Evolutionary conservation across 768 basidiomycete species (phyloP).

Genomic region (Boletellus emodensis): DNA sequence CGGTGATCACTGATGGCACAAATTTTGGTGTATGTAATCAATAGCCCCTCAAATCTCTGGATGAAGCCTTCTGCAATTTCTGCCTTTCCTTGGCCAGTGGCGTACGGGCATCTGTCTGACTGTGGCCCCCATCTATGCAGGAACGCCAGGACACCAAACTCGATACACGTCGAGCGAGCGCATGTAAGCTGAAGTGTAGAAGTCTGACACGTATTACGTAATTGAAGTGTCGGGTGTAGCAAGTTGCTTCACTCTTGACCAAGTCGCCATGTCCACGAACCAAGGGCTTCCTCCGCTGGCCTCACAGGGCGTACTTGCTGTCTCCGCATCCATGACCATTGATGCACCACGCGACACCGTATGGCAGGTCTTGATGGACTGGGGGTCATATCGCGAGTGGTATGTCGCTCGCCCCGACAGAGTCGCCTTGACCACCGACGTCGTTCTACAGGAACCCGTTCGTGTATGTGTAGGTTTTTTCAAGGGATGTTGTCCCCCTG

Average conservation of each 20-base stretch:
- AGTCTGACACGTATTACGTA: too few relatives aligned
- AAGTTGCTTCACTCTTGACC: not conserved
- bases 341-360: constrained; percentile 59
- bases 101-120: too few relatives aligned
- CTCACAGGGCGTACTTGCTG: constrained; percentile 43
- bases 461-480: constrained; percentile 40
- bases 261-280: not conserved
- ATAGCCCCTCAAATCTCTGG: not conserved
- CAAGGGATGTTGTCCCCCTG: not conserved
- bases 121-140: too few relatives aligned
- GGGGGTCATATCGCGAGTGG: constrained; percentile 62
- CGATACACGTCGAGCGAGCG: too few relatives aligned
- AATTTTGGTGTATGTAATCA: constrained; percentile 9
- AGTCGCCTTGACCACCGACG: constrained; percentile 1
- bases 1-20: not conserved
- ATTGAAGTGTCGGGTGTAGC: too few relatives aligned
- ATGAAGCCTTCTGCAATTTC: too few relatives aligned
- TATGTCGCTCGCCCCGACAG: constrained; percentile 24
- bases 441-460: constrained; percentile 57
- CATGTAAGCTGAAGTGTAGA: too few relatives aligned
- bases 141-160: too few relatives aligned
- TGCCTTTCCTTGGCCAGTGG: too few relatives aligned
- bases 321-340: constrained; percentile 46
- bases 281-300: constrained; percentile 37
- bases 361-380: constrained; percentile 60